Base-by-base conservation (phyloP, 164 flowering plant genomes). In the Vitis riparia region DNA sequence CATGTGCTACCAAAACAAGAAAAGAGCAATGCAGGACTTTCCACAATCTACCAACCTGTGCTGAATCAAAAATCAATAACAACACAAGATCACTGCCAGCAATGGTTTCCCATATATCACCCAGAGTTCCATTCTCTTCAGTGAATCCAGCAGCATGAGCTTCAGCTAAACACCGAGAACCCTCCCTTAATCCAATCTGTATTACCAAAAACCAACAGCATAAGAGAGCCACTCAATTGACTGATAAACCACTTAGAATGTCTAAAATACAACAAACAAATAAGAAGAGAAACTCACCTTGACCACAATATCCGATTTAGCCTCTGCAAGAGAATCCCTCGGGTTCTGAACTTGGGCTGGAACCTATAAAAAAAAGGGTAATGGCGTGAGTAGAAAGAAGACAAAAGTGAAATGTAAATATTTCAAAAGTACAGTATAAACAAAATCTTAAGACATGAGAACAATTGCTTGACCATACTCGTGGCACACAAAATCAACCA, bases 341-440 rank as follows among this genome's bases (percentile, higher is more conserved):
- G 92, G 76, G 65, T 94, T 94, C 82, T 94, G 97, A 71, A 97
- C 99, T 85, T 94, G 99, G 52, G 99, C 99, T 78, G 97, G 99
- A 5, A 93, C 99, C 97, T 94, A 23, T 23, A 23, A 65, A n/a
- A 75, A 27, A 6, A 37, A 37, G 7, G 44, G 44, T 37, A 37
- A 37, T 37, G 44, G 5, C 7, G n/a, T 37, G 58, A 75, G 51
- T 9, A 51, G 47, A 60, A 29, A 17, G 11, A 47, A 67, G 47
- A 19, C 3, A 23, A 23, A 68, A 47, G 15, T 37, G 44, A 37
- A 37, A 37, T 37, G 44, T 52, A 55, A 59, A 10, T 12, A 37
- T 37, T 37, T 37, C 7, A 37, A 37, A 67, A 51, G 11, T 37
- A 37, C 7, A 6, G 44, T 37, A 37, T 6, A 37, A 37, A 37